phyloP scores from a whole-genome alignment of 1,139 yeast genomes.

The Candida glucosophila region DNA sequence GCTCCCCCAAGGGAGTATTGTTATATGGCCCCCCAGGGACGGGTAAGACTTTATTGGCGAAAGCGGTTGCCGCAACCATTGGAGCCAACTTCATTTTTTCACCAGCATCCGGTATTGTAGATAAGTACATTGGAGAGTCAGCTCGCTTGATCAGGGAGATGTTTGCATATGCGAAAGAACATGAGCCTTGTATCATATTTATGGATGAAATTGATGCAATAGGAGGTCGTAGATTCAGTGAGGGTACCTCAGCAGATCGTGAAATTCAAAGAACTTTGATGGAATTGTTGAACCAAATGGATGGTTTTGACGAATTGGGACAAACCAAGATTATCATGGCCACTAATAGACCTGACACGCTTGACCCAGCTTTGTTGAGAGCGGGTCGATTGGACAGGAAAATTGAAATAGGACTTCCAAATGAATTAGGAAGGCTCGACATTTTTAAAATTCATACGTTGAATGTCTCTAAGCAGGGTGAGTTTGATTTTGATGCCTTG shows the following conservation, averaged over 20 bases:
- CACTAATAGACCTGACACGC: constrained; percentile 95
- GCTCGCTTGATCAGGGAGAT: constrained; percentile 96
- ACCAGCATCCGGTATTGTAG: constrained; percentile 97
- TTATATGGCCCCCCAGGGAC: constrained; percentile 99
- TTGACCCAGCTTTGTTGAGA: constrained; percentile 97
- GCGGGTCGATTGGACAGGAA: constrained; percentile 98
- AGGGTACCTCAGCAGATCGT: constrained; percentile 98
- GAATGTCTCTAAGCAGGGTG: constrained; percentile 85
- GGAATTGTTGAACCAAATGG: constrained; percentile 98
- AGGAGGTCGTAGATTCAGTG: constrained; percentile 97
- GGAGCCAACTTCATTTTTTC: constrained; percentile 97
- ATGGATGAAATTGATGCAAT: constrained; percentile 99
- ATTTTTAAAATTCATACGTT: constrained; percentile 91
- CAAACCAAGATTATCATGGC: constrained; percentile 99
- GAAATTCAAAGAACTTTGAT: constrained; percentile 97
- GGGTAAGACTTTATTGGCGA: constrained; percentile 91
- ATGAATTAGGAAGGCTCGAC: constrained; percentile 92
- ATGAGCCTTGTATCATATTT: constrained; percentile 96
- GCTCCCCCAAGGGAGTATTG: constrained; percentile 96
- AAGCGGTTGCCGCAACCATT: constrained; percentile 97
- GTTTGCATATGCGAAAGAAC: constrained; percentile 98
- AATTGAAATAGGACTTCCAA: constrained; percentile 93
- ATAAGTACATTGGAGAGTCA: constrained; percentile 96
- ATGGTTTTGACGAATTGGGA: constrained; percentile 95
- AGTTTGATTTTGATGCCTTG: constrained; percentile 93